Conservation (phyloP, 2,329 filamentous ascomycete species). For the Pyrenophora teres region DNA sequence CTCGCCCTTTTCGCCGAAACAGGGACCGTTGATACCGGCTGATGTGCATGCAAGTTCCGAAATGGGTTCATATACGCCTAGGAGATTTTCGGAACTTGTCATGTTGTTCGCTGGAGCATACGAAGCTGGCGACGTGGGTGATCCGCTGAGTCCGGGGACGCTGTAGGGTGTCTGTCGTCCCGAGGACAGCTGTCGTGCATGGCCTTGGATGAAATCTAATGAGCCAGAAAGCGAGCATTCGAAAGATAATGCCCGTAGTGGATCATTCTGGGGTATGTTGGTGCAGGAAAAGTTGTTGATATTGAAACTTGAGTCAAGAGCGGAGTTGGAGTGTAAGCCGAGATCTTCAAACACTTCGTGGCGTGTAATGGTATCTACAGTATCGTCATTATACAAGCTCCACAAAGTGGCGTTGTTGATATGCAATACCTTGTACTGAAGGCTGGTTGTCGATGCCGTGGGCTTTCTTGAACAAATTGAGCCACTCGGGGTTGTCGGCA, state of each 20-base stretch:
- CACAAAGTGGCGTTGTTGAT: no score
- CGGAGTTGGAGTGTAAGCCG: conserved; percentile 27
- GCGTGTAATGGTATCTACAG: conserved; percentile 14
- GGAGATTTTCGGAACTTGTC: conserved; percentile 9
- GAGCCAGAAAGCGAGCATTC: conserved; percentile 38
- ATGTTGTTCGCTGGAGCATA: conserved; percentile 15
- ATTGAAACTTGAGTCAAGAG: conserved; percentile 38
- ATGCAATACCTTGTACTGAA: conserved; percentile 10
- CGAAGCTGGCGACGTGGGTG: conserved; percentile 21
- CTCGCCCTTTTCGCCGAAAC: conserved; percentile 33
- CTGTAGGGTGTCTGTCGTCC: conserved; percentile 22
- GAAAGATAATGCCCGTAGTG: conserved; percentile 22
- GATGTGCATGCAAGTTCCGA: conserved; percentile 25
- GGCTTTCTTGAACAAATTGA: conserved; percentile 56
- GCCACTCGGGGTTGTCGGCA: conserved; percentile 52
- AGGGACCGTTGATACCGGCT: conserved; percentile 17
- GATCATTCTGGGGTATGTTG: conserved; percentile 14
- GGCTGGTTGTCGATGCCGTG: conserved; percentile 45
- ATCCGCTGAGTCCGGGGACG: conserved; percentile 23
- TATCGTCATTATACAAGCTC: neutral
- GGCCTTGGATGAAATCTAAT: conserved; percentile 14
- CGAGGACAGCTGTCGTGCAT: conserved; percentile 19
- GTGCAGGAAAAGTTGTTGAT: conserved; percentile 30
- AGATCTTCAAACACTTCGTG: conserved; percentile 45
- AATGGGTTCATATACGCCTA: conserved; percentile 23